phyloP scores from a whole-genome alignment of 2,329 filamentous ascomycete species.

The Aureobasidium subglaciale region DNA sequence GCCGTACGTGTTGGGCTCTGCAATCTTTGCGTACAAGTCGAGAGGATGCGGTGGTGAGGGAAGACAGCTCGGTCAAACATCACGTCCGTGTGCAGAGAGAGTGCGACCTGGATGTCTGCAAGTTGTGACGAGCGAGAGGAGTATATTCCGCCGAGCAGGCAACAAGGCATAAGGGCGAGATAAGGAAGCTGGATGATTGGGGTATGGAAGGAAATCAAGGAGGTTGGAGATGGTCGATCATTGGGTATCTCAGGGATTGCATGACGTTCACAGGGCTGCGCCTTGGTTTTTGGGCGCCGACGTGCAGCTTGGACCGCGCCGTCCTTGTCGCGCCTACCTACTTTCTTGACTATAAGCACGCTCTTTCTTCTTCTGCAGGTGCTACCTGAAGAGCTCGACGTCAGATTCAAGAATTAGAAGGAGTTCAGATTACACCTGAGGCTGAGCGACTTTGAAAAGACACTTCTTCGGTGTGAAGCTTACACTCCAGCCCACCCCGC shows the following conservation, averaged over 20 bases:
- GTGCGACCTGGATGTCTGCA: not conserved
- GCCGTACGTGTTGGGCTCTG: too few species aligned
- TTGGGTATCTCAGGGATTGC: not conserved
- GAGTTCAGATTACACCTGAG: too few species aligned
- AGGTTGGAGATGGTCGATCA: not conserved
- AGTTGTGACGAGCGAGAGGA: not conserved
- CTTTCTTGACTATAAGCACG: not conserved
- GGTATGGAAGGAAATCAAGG: not conserved
- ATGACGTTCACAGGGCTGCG: not conserved
- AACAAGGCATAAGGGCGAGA: not conserved
- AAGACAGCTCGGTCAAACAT: too few species aligned
- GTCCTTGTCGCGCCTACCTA: not conserved
- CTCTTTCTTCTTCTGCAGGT: not conserved
- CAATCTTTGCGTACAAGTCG: too few species aligned
- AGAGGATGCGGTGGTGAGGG: too few species aligned
- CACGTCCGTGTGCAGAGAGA: too few species aligned
- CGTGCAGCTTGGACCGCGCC: constrained; percentile 1
- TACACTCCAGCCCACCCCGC: constrained; percentile 5
- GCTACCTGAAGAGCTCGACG: not conserved
- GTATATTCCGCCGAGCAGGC: not conserved
- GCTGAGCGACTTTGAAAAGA: too few species aligned
- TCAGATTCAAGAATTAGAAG: not conserved
- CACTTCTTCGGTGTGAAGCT: not conserved
- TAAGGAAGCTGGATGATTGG: not conserved
- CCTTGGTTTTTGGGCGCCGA: constrained; percentile 8